phyloP scores from a whole-genome alignment of 2,329 filamentous ascomycete species.

The Gnomoniopsis smithogilvyi region DNA sequence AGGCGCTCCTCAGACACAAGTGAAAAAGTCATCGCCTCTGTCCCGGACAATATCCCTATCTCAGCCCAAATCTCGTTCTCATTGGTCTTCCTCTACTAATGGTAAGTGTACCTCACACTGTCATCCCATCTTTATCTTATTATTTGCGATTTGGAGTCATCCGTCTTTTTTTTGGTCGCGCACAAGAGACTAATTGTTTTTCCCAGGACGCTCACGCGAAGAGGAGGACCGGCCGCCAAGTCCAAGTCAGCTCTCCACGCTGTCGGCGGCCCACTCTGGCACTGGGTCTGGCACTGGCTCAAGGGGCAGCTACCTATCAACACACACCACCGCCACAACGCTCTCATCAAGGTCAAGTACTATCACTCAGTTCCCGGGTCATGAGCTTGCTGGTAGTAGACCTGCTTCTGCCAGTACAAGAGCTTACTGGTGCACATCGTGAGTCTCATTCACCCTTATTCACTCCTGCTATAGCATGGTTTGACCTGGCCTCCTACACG shows the following conservation, averaged over 20 bases:
- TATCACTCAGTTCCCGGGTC: slow-evolving; percentile 29
- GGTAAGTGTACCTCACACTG: slow-evolving; percentile 4
- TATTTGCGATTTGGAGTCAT: background rate
- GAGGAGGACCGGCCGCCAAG: slow-evolving; percentile 13
- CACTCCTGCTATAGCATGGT: slow-evolving; percentile 18
- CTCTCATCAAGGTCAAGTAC: slow-evolving; percentile 32
- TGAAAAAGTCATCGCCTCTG: slow-evolving; percentile 4
- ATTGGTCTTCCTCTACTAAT: slow-evolving; percentile 10
- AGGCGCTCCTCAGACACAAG: slow-evolving; percentile 1
- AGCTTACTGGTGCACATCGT: slow-evolving; percentile 55
- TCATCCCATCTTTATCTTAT: background rate
- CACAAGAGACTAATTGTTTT: slow-evolving; percentile 1
- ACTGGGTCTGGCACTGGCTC: slow-evolving; percentile 47
- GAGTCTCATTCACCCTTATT: slow-evolving; percentile 20
- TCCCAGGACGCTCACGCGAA: slow-evolving; percentile 8
- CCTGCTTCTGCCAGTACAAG: slow-evolving; percentile 32
- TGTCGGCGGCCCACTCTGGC: slow-evolving; percentile 34
- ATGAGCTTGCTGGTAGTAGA: slow-evolving; percentile 34
- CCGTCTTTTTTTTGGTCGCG: background rate
- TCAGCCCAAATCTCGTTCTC: slow-evolving; percentile 9
- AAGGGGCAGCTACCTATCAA: slow-evolving; percentile 43
- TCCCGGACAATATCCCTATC: slow-evolving; percentile 13
- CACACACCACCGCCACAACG: slow-evolving; percentile 27
- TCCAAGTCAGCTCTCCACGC: slow-evolving; percentile 15
- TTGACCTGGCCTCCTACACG: slow-evolving; percentile 16